Base-by-base conservation (phyloP, 2,329 filamentous ascomycete species). In the Pseudogymnoascus sp. region DNA sequence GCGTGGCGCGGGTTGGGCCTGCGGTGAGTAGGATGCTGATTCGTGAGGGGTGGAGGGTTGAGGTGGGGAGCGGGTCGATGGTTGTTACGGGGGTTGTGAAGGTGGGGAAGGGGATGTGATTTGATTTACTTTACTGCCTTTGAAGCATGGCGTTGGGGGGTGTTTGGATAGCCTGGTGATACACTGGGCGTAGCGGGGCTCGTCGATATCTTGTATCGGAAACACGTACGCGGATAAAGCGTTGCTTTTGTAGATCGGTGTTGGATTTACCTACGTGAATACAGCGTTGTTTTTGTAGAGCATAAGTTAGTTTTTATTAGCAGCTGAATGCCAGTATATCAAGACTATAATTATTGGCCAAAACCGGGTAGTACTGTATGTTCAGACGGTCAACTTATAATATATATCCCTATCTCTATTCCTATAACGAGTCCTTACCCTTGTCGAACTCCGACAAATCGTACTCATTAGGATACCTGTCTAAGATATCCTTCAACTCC, bases 381-480 rank as follows among this genome's bases (percentile, higher is more conserved):
- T 33, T 52, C 26, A 33, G 26, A 19, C 14, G 19, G 26, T 29
- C 2, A 33, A 12, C n/a, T 33, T 55, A 21, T 55, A 55, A 55
- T 55, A 33, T 55, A 55, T 55, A 33, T 55, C 26, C 26, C 26
- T 14, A 33, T 33, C 29, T 29, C 21, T 52, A 60, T 14, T 41
- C 60, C 29, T 61, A 64, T 52, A 64, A 58, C n/a, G 63, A 64
- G 16, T 69, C 70, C 35, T 68, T 80, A 0, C 91, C 92, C 3
- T 84, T 90, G 66, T 96, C 89, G 74, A 84, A 91, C 67, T 87
- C 84, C 14, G 80, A 81, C 58, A 94, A 72, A 74, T 97, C 92
- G 75, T 99, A 99, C 78, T 99, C 94, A 37, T 90, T 86, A 0
- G 93, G 92, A 77, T 97, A 99, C 69, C 82, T 86, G 68, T 93